A percentile compares a stretch with the other conserved stretches of the same genome.
These are phyloP conservation scores for Aureobasidium melanogenum DNA, from an alignment of 2,329 filamentous ascomycete species.

Conservation along the genomic window DNA sequence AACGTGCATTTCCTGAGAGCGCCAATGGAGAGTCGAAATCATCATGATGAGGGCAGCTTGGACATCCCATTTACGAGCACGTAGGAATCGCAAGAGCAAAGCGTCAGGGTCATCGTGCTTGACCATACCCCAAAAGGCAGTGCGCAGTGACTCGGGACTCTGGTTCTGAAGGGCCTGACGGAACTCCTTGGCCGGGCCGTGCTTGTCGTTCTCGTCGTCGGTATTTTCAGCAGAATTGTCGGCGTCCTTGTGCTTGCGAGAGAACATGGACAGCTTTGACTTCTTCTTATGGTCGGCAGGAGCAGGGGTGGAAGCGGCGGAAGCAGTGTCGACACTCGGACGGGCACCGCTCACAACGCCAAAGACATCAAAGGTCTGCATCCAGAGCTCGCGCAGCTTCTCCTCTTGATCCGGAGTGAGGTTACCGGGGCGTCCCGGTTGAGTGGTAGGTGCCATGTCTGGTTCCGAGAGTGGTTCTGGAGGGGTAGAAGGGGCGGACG, in stretches of 20 bases:
- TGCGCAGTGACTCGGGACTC: conserved; percentile 67
- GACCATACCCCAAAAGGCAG: conserved; percentile 84
- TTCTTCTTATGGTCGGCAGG: conserved; percentile 41
- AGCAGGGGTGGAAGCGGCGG: conserved; percentile 13
- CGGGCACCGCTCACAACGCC: conserved; percentile 40
- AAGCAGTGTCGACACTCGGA: conserved; percentile 20
- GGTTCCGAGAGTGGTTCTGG: neutral
- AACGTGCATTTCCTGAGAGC: conserved; percentile 71
- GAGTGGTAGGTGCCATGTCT: conserved; percentile 33
- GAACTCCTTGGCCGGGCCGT: conserved; percentile 81
- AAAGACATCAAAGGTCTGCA: conserved; percentile 64
- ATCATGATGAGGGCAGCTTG: conserved; percentile 91
- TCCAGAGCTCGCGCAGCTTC: conserved; percentile 84
- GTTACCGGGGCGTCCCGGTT: conserved; percentile 71
- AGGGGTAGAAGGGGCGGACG: conserved; percentile 1
- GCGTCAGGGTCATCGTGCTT: conserved; percentile 94
- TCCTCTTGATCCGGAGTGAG: conserved; percentile 82
- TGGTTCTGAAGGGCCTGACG: conserved; percentile 69
- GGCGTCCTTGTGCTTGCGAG: conserved; percentile 45
- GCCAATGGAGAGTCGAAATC: conserved; percentile 89
- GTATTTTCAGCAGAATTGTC: conserved; percentile 22
- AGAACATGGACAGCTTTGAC: conserved; percentile 65
- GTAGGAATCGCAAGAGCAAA: conserved; percentile 69
- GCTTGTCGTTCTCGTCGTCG: conserved; percentile 67
- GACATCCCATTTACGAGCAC: conserved; percentile 93